Percentiles rank a stretch among this genome's conserved stretches.
Evolutionary conservation across 306 rosid genomes (phyloP).

Genomic region (Vigna angularis): DNA sequence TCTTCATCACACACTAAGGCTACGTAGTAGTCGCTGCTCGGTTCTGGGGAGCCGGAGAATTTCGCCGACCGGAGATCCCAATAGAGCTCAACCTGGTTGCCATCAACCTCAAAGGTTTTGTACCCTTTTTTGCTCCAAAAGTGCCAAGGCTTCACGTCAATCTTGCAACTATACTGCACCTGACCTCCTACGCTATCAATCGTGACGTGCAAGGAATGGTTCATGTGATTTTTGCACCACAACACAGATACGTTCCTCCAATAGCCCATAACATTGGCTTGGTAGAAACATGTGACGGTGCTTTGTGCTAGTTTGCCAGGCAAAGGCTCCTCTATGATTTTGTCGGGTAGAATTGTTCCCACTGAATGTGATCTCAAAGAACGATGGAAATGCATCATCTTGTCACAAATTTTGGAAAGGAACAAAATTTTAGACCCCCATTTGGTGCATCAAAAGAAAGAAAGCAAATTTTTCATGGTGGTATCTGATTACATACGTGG

Average conservation of each 20-base stretch:
- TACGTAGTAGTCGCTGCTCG: slow-evolving; percentile 77
- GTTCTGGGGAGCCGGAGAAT: slow-evolving; percentile 77
- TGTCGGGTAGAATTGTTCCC: slow-evolving; percentile 57
- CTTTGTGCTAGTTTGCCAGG: slow-evolving; percentile 78
- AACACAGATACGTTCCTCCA: slow-evolving; percentile 78
- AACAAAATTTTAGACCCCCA: slow-evolving; percentile 33
- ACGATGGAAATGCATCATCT: slow-evolving; percentile 63
- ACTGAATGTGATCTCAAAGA: slow-evolving; percentile 62
- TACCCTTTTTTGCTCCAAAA: slow-evolving; percentile 96
- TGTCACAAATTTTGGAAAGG: background rate
- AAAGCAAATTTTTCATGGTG: slow-evolving; percentile 8
- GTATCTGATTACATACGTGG: background rate
- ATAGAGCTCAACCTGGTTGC: slow-evolving; percentile 69
- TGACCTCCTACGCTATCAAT: slow-evolving; percentile 70
- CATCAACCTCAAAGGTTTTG: slow-evolving; percentile 79
- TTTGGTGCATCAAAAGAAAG: slow-evolving; percentile 28
- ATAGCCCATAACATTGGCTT: slow-evolving; percentile 63
- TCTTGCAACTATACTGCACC: slow-evolving; percentile 63
- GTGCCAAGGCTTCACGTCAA: slow-evolving; percentile 93
- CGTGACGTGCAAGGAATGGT: slow-evolving; percentile 69
- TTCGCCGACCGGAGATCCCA: slow-evolving; percentile 92
- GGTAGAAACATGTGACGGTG: slow-evolving; percentile 87
- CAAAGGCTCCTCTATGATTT: slow-evolving; percentile 70
- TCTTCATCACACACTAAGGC: slow-evolving; percentile 79
- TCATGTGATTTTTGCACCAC: slow-evolving; percentile 88